Conservation (phyloP, 495 filamentous ascomycete species). For the Articulospora tetracladia region DNA sequence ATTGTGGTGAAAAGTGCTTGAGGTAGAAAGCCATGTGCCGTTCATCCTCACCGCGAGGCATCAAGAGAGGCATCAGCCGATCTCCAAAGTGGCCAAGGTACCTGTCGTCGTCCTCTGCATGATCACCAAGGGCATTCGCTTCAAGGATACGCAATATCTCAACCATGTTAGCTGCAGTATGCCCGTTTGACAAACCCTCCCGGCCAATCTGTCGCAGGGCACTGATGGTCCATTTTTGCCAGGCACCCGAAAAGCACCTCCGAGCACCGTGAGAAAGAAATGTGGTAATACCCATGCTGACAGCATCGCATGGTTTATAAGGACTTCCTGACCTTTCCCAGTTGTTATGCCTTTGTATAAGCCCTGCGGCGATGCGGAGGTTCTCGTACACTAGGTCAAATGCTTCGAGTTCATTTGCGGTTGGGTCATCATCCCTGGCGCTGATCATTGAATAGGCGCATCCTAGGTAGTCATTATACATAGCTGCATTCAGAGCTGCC, state of each 20-base stretch:
- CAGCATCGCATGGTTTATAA: constrained; percentile 14
- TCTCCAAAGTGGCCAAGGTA: constrained; percentile 6
- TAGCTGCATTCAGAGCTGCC: constrained; percentile 12
- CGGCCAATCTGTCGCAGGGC: constrained; percentile 5
- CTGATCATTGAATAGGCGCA: constrained; percentile 14
- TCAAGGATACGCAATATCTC: constrained; percentile 11
- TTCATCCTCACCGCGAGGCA: constrained; percentile 12
- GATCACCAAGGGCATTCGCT: background rate
- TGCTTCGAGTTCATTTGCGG: constrained; percentile 4
- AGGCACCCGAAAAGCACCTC: constrained; percentile 9
- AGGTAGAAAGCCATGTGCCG: constrained; percentile 2
- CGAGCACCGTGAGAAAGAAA: constrained; percentile 10
- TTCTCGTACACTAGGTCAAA: constrained; percentile 16
- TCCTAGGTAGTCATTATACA: constrained; percentile 14
- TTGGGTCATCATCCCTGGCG: constrained; percentile 1
- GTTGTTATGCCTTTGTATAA: background rate
- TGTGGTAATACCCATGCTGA: constrained; percentile 13
- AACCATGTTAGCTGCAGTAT: constrained; percentile 7
- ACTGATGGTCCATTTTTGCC: constrained; percentile 12
- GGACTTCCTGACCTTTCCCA: background rate
- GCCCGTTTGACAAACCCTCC: constrained; percentile 11
- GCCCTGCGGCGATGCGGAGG: constrained; percentile 10
- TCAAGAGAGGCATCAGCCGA: constrained; percentile 9
- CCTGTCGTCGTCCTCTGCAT: background rate
- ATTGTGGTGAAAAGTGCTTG: background rate